Evolutionary conservation across 495 filamentous ascomycete genomes (phyloP), one percentile per base, ranked within the genome.

Genomic region (Amorphotheca resinae): DNA sequence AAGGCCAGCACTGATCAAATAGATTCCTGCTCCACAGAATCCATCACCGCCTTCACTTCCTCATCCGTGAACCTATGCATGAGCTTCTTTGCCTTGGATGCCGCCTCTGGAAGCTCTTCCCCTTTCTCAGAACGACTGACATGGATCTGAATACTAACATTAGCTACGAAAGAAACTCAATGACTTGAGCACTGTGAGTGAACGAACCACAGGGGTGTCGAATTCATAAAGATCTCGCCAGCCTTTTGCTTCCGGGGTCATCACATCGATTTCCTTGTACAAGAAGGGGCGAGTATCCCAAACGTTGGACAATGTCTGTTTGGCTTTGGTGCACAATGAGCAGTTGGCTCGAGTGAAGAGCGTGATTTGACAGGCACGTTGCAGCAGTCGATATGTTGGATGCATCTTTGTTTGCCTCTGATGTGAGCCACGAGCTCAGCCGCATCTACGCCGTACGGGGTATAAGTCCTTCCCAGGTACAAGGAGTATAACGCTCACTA

Each of bases 181-280:
- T n/a, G n/a, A n/a, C n/a, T 16, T 15, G 5, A 17, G 7, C 9
- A 36, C 37, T 34, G 9, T 33, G 18, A 18, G 9, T 33, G 16
- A 25, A 52, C 72, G 45, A 61, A 84, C 80, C 38, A 95, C 87
- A 2, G 87, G 87, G 0, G 85, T 81, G 55, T 95, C 87, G 56
- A 93, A 89, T 18, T 93, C 87, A 55, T 95, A 95, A 11, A 84
- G 58, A 56, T 80, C 71, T 53, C 75, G 82, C 87, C 87, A 94
- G 21, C 60, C 46, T 49, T 79, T 72, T 28, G 74, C 69, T 30
- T 66, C 73, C 0, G 72, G 65, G 22, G 67, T 65, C 73, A 87
- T 78, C 15, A 95, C 82, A 58, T 95, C 77, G 33, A 84, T 66
- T 58, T 93, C 83, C n/a, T 69, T 60, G 59, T 84, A 93, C 30